Conservation (phyloP, 2,329 filamentous ascomycete species). For the Diaporthe citri region DNA sequence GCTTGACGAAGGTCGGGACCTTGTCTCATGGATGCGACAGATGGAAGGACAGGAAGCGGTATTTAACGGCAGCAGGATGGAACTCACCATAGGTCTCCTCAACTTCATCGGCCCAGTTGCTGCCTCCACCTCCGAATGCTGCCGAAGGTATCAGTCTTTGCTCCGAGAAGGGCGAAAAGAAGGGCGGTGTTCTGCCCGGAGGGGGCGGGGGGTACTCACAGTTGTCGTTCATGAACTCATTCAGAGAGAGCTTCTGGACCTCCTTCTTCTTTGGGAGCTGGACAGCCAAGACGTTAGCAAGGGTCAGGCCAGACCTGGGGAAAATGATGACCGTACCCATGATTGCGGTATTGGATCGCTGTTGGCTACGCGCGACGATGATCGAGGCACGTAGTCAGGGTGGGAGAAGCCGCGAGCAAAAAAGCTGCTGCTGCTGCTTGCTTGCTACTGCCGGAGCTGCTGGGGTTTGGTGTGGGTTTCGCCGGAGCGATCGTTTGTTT, state of each 20-base stretch:
- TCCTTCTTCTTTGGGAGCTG: constrained; percentile 96
- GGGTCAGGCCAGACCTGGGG: constrained; percentile 41
- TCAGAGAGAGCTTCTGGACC: constrained; percentile 96
- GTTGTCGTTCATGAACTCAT: constrained; percentile 93
- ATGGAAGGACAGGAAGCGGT: neutral
- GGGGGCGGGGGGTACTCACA: constrained; percentile 70
- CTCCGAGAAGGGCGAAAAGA: constrained; percentile 45
- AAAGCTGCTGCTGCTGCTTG: constrained; percentile 33
- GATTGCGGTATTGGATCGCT: constrained; percentile 62
- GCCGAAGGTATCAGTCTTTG: constrained; percentile 45
- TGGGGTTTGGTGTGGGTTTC: constrained; percentile 39
- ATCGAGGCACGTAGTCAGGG: constrained; percentile 41
- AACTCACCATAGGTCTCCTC: constrained; percentile 86
- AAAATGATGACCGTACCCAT: constrained; percentile 61
- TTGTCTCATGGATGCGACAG: neutral
- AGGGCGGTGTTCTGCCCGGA: constrained; percentile 26
- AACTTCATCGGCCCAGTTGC: constrained; percentile 99
- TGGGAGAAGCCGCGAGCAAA: constrained; percentile 33
- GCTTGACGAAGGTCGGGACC: neutral
- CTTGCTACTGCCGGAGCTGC: constrained; percentile 4
- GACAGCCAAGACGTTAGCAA: constrained; percentile 58
- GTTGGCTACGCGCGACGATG: constrained; percentile 61
- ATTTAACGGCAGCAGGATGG: constrained; percentile 34
- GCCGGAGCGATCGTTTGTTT: constrained; percentile 27
- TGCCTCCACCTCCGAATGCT: constrained; percentile 62